phyloP scores from a whole-genome alignment of 129 eudicot genomes.

The Ambrosia trifida region DNA sequence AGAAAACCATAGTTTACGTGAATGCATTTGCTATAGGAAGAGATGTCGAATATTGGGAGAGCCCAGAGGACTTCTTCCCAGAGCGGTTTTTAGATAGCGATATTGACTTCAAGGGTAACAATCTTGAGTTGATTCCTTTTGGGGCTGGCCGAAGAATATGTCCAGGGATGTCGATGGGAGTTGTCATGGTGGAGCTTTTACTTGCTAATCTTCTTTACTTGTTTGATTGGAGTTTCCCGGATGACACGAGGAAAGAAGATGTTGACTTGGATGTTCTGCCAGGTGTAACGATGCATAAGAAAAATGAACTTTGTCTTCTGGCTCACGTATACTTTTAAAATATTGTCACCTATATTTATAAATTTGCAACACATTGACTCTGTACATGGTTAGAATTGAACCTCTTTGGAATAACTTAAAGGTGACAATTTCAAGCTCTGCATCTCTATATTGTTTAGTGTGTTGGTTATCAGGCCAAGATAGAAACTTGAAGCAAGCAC shows the following conservation, averaged over 20 bases:
- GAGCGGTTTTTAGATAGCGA: slow-evolving; percentile 20
- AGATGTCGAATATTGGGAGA: slow-evolving; percentile 30
- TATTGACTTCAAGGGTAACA: slow-evolving; percentile 20
- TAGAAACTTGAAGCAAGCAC: too few relatives aligned
- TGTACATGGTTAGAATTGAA: too few relatives aligned
- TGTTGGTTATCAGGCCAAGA: too few relatives aligned
- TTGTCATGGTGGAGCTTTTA: slow-evolving; percentile 10
- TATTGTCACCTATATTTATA: neutral
- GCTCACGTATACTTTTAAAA: neutral
- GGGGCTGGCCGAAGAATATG: slow-evolving; percentile 35
- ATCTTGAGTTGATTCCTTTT: slow-evolving; percentile 29
- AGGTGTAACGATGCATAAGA: slow-evolving; percentile 21
- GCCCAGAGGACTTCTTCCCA: slow-evolving; percentile 25
- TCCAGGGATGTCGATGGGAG: slow-evolving; percentile 28
- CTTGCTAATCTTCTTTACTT: slow-evolving; percentile 30
- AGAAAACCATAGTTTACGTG: slow-evolving; percentile 22
- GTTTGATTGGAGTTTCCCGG: slow-evolving; percentile 24
- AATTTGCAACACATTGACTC: too few relatives aligned
- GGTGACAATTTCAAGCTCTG: too few relatives aligned
- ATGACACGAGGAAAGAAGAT: slow-evolving; percentile 9
- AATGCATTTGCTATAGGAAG: slow-evolving; percentile 30
- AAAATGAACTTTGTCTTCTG: slow-evolving; percentile 21
- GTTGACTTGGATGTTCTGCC: slow-evolving; percentile 21
- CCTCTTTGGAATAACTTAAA: too few relatives aligned
- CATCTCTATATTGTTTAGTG: too few relatives aligned